Base-by-base conservation (phyloP, 176 grass and related monocot genomes). In the Musa troglodytarum region DNA sequence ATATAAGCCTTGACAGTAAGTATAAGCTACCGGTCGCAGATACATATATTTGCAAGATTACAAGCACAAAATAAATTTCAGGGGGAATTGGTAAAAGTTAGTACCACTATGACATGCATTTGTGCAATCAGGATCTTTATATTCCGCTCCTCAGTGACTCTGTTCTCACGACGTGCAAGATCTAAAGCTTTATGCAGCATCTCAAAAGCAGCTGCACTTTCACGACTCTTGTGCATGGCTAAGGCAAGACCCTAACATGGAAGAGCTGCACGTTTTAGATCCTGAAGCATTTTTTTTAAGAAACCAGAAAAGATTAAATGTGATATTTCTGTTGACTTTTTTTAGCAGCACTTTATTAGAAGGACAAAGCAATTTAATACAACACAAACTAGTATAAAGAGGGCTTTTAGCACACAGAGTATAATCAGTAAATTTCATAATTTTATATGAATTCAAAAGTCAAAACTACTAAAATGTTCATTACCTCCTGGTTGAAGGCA, bases 111-210 rank as follows among this genome's bases (percentile, higher is more conserved):
- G 81, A 91, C 89, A 85, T 89, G 88, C 90, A 99, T 94, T 65
- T 89, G 91, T 64, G 90, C 90, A 72, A 94, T 94, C 80, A 99
- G 80, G 86, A 91, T 82, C 81, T 87, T 93, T 76, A 99, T 92
- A 71, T 92, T 87, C 53, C 81, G 80, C 79, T 92, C 90, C 72
- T 87, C 86, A 2, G 81, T 92, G 70, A 94, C 84, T 86, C 82
- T 89, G 69, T 89, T 29, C 71, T 94, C 90, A 28, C 82, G 82
- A 49, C 51, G 24, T 2, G 90, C 90, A 52, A 99, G 82, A 63
- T 91, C 80, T 80, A 94, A 86, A 82, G 95, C 88, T 84, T 99
- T 87, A 75, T 91, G 82, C 66, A 99, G 80, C 84, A 99, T 89
- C 83, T 94, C 75, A 54, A 94, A 85, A 80, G 80, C 80, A 77